phyloP scores from a whole-genome alignment of 176 grass and related monocot species.

The Hordeum marinum region DNA sequence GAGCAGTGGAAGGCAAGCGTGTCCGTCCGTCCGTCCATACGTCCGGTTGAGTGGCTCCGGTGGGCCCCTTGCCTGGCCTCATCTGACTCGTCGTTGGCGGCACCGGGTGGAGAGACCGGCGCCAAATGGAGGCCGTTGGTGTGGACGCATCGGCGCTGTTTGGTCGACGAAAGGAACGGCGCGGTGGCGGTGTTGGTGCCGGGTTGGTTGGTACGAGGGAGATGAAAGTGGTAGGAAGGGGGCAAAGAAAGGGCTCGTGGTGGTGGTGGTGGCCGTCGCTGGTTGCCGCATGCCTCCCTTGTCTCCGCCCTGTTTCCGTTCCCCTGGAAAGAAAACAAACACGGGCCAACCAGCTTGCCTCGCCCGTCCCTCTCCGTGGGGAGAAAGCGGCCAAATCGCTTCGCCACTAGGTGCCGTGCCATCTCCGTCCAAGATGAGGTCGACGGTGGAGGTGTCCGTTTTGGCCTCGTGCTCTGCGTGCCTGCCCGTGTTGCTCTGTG shows the following conservation, averaged over 20 bases:
- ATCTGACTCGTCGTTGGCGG: background rate
- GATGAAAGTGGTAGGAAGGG: background rate
- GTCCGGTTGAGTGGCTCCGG: background rate
- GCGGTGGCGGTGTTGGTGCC: background rate
- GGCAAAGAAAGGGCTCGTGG: background rate
- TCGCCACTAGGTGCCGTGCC: background rate
- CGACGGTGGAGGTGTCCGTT: background rate
- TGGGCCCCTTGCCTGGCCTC: background rate
- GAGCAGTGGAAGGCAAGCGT: background rate
- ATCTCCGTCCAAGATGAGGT: background rate
- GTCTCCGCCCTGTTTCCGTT: conserved; percentile 4
- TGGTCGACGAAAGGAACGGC: background rate
- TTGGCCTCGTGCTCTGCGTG: background rate
- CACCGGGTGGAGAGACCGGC: background rate
- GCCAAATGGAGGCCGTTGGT: background rate
- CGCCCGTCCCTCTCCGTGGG: background rate
- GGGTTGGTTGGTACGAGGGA: background rate
- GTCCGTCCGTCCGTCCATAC: background rate
- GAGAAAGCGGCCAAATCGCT: background rate
- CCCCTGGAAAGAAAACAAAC: background rate
- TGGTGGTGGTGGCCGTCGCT: background rate
- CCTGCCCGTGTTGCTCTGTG: background rate
- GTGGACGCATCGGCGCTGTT: background rate
- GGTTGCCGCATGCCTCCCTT: background rate
- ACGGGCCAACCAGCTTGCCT: background rate